Base-by-base conservation (phyloP, 2,329 filamentous ascomycete genomes). In the Cladosporium sp. region DNA sequence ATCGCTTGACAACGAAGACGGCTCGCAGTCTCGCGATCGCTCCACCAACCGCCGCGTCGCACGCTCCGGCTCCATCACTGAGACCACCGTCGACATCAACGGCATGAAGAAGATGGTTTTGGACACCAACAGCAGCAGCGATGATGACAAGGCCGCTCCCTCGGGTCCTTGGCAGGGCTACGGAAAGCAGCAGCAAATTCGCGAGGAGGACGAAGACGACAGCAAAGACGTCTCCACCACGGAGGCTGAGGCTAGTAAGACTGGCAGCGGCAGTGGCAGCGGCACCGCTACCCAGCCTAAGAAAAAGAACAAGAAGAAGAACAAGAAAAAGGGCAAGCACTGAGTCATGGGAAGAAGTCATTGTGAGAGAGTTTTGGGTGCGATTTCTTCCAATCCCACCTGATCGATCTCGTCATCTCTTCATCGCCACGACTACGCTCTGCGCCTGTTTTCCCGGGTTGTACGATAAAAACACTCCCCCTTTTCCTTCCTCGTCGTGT, bases 101-200 rank as follows among this genome's bases (percentile, higher is more conserved):
- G 87, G 87, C 2, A 78, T 90, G 46, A 80, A 82, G 55, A 92
- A 92, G 69, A 80, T 89, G 38, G 80, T 92, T 1, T 73, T 92
- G 20, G 84, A 88, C 62, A 83, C 83, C 3, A 85, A 77, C 20
- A 82, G 78, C 57, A 75, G 76, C 38, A 72, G 71, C 3, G 70
- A 72, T 11, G 59, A 61, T 15, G 61, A 62, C 35, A 50, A 50
- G 48, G 39, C 12, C 11, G 16, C 48, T 13, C 15, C 48, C 3
- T 30, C 38, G 20, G 16, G 18, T 13, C 47, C 47, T 11, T 48
- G 45, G 45, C 36, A 48, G 20, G 25, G 36, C 2, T 48, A 48
- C 36, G 36, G 36, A 38, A 33, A 27, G 22, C 22, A 4, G 22
- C 15, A n/a, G 35, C 36, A 45, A 9, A 36, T 39, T 3, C 46